Conservation (phyloP, 139 green algal genomes). For the Volvox africanus region DNA sequence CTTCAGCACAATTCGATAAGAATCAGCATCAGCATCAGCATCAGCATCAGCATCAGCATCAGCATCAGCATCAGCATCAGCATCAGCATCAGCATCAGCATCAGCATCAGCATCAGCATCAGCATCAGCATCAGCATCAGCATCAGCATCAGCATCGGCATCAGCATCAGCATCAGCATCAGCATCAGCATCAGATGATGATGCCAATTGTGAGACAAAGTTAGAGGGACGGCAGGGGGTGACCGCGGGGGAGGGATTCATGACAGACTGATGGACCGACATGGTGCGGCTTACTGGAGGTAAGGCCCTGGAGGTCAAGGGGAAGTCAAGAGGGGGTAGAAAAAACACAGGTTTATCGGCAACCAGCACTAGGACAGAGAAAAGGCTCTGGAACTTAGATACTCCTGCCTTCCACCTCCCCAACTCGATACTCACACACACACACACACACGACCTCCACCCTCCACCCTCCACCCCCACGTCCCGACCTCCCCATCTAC, state of each 20-base stretch:
- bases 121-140: neutral
- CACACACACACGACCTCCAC: neutral
- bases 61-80: neutral
- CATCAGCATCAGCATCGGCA: neutral
- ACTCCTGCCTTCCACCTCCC: neutral
- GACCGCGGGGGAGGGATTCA: too few relatives aligned
- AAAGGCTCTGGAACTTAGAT: too few relatives aligned
- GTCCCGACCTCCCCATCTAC: neutral
- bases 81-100: neutral
- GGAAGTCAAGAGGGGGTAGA: too few relatives aligned
- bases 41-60: neutral
- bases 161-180: neutral
- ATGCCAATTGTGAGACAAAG: too few relatives aligned
- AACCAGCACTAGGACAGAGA: too few relatives aligned
- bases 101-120: neutral
- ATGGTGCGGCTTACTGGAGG: too few relatives aligned
- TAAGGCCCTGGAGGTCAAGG: too few relatives aligned
- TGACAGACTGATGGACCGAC: too few relatives aligned
- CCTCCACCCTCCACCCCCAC: neutral
- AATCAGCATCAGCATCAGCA: neutral
- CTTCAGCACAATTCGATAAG: too few relatives aligned
- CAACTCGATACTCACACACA: neutral
- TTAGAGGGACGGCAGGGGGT: too few relatives aligned
- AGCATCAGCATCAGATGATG: neutral
- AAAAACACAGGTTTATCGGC: too few relatives aligned